Evolutionary conservation across 2,329 filamentous ascomycete genomes (phyloP).

Genomic region (Coniochaeta prunicola): DNA sequence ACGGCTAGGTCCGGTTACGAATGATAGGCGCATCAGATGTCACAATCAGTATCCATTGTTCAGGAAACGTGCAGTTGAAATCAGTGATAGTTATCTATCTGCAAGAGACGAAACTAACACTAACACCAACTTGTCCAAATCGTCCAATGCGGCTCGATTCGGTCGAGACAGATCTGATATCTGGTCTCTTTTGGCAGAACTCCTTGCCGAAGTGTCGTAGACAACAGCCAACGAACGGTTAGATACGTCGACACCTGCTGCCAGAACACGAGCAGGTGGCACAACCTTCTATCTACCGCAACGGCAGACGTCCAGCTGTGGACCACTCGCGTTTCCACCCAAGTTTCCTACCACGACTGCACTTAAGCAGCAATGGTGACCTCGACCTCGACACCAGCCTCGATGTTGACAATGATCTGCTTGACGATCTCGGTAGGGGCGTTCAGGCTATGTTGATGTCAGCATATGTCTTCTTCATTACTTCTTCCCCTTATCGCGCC

Average conservation of each 20-base stretch:
- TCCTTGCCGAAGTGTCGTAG: background rate
- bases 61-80: background rate
- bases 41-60: background rate
- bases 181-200: background rate
- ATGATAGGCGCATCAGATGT: background rate
- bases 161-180: background rate
- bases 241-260: background rate
- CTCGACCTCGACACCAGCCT: constrained; percentile 89
- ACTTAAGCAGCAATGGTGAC: constrained; percentile 80
- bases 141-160: background rate
- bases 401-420: constrained; percentile 95
- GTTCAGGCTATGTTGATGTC: constrained; percentile 56
- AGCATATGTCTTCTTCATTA: constrained; percentile 11
- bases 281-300: background rate
- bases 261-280: background rate
- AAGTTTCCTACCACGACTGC: background rate
- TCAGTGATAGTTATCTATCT: background rate
- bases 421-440: constrained; percentile 97
- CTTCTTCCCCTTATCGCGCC: background rate
- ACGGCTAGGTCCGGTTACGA: background rate
- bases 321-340: background rate
- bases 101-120: background rate
- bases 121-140: background rate
- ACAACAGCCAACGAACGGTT: background rate
- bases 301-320: background rate